Evolutionary conservation across 805 yeast species (phyloP).

Genomic region (Ogataea populi-albae): DNA sequence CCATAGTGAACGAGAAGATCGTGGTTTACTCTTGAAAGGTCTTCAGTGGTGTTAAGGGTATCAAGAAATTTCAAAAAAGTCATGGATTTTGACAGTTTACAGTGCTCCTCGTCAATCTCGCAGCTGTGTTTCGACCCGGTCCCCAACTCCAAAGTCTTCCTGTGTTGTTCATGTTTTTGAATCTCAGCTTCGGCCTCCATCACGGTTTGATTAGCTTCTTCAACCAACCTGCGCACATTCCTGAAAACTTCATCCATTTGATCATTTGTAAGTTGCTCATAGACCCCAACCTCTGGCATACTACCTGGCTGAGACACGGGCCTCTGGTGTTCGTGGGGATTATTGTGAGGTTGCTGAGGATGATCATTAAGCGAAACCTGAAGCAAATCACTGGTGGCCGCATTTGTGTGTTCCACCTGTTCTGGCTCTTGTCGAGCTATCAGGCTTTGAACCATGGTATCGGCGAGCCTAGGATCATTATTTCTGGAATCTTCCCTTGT

Average conservation of each 20-base stretch:
- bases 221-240: slow-evolving; percentile 26
- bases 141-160: slow-evolving; percentile 4
- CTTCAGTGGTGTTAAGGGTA: slow-evolving; percentile 25
- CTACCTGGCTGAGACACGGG: not conserved
- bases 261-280: slow-evolving; percentile 18
- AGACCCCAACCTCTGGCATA: slow-evolving; percentile 3
- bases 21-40: slow-evolving; percentile 18
- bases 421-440: slow-evolving; percentile 9
- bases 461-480: slow-evolving; percentile 5
- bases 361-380: not conserved
- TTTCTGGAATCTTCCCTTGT: slow-evolving; percentile 7
- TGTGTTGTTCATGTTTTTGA: slow-evolving; percentile 19
- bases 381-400: not conserved
- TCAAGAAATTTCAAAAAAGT: slow-evolving; percentile 29
- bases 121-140: slow-evolving; percentile 8
- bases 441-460: slow-evolving; percentile 4
- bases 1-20: slow-evolving; percentile 23
- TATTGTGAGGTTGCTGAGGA: not conserved
- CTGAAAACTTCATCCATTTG: slow-evolving; percentile 26
- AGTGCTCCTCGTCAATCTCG: slow-evolving; percentile 24
- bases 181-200: slow-evolving; percentile 28
- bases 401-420: slow-evolving; percentile 4
- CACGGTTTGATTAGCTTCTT: slow-evolving; percentile 27
- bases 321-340: slow-evolving; percentile 1
- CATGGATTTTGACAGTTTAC: slow-evolving; percentile 25